A percentile compares a stretch with the other conserved stretches of the same genome.
Evolutionary conservation across 2,329 filamentous ascomycete species (phyloP).

Genomic region (Dendrostoma leiphaemia): DNA sequence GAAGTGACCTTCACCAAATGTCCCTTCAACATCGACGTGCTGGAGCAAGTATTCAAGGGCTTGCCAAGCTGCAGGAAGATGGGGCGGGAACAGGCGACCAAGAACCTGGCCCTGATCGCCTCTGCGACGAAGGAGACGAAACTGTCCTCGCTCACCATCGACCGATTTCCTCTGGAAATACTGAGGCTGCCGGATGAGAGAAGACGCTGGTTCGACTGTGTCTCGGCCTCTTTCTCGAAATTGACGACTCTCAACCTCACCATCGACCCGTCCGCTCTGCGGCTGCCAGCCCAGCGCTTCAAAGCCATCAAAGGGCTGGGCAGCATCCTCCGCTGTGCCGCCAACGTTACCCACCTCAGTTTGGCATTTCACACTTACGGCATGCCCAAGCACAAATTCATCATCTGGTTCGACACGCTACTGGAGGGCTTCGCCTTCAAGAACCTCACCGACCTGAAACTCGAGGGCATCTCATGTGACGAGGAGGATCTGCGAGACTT

Average conservation of each 20-base stretch:
- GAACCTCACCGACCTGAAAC: conserved; percentile 38
- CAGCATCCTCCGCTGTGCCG: conserved; percentile 38
- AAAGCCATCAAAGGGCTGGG: conserved; percentile 43
- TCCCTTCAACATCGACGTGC: conserved; percentile 36
- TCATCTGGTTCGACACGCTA: conserved; percentile 38
- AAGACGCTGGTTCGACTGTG: conserved; percentile 40
- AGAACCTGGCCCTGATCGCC: conserved; percentile 38
- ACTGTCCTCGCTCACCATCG: conserved; percentile 38
- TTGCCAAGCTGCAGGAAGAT: conserved; percentile 38
- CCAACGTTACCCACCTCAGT: conserved; percentile 35
- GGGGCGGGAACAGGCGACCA: conserved; percentile 35
- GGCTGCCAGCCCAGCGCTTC: conserved; percentile 35
- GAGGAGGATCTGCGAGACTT: conserved; percentile 43
- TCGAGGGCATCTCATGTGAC: conserved; percentile 42
- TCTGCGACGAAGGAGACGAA: conserved; percentile 35
- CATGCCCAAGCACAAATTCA: conserved; percentile 38
- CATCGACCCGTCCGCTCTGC: conserved; percentile 37
- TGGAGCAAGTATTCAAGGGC: conserved; percentile 35
- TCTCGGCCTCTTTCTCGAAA: conserved; percentile 34
- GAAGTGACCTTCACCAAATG: conserved; percentile 40
- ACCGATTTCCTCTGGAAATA: conserved; percentile 42
- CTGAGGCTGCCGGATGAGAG: conserved; percentile 36
- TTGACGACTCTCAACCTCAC: conserved; percentile 38
- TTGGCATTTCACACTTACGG: conserved; percentile 41
- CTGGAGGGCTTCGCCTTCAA: conserved; percentile 35